Evolutionary conservation across 768 basidiomycete species (phyloP).

Genomic region (Serendipita sp.): DNA sequence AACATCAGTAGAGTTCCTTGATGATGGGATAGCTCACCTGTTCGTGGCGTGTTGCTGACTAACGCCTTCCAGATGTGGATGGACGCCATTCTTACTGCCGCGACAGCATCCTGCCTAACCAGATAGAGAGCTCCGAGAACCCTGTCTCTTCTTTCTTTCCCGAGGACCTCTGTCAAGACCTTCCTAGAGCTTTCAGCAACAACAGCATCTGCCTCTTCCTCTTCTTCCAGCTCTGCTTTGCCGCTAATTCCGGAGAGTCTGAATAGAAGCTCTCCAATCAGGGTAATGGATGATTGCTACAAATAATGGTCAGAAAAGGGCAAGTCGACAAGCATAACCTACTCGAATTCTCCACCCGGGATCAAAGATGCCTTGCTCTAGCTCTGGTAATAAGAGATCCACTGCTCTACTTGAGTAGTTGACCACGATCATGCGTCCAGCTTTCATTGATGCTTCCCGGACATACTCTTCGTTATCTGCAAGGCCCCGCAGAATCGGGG

Average conservation of each 20-base stretch:
- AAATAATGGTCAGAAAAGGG: conserved; percentile 8
- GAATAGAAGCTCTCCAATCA: conserved; percentile 92
- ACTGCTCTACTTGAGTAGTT: conserved; percentile 88
- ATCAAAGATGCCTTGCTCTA: conserved; percentile 92
- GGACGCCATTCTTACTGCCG: conserved; percentile 74
- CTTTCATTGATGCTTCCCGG: conserved; percentile 92
- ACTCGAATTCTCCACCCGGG: conserved; percentile 89
- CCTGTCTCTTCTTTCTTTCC: conserved; percentile 73
- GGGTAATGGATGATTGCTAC: conserved; percentile 86
- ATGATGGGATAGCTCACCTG: conserved; percentile 34
- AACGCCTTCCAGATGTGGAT: conserved; percentile 97
- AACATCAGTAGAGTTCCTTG: conserved; percentile 9
- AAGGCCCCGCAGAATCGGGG: conserved; percentile 80
- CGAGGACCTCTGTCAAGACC: conserved; percentile 76
- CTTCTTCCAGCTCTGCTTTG: conserved; percentile 69
- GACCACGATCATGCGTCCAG: conserved; percentile 94
- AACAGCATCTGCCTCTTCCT: conserved; percentile 42
- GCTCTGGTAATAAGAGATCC: conserved; percentile 82
- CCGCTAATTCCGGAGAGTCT: conserved; percentile 90
- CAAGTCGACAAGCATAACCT: conserved; percentile 16
- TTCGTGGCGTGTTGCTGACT: conserved; percentile 84
- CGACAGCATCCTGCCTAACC: conserved; percentile 84
- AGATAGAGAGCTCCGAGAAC: conserved; percentile 83
- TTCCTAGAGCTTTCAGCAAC: conserved; percentile 67
- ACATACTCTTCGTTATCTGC: conserved; percentile 92